Evolutionary conservation across 371 early-diverging fungal genomes (phyloP).

Genomic region (Funneliformis caledonium): DNA sequence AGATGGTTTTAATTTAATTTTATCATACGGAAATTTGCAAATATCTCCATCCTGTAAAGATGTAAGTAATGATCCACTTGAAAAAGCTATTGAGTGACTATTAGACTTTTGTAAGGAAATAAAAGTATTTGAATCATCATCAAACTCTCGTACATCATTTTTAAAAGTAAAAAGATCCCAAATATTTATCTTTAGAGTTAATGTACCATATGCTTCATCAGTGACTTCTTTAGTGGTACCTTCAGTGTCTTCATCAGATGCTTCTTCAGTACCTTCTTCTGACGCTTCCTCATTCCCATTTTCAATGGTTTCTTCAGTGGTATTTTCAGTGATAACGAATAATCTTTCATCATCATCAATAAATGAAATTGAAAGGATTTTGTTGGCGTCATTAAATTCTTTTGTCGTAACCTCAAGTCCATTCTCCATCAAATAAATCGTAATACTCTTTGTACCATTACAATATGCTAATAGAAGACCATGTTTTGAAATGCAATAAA

Average conservation of each 20-base stretch:
- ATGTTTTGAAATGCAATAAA: background rate
- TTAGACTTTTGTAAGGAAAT: background rate
- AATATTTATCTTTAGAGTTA: background rate
- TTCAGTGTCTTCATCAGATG: background rate
- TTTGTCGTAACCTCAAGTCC: background rate
- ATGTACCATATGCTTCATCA: background rate
- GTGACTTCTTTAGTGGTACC: background rate
- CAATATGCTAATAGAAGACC: background rate
- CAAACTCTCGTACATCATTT: background rate
- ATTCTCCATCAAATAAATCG: conserved; percentile 30
- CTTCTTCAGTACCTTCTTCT: background rate
- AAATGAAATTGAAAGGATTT: background rate
- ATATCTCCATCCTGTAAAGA: too few relatives aligned
- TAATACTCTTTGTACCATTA: background rate
- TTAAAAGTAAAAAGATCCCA: background rate
- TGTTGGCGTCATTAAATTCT: background rate
- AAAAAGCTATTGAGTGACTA: background rate
- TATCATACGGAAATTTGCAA: too few relatives aligned
- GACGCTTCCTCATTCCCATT: background rate
- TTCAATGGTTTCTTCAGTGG: background rate
- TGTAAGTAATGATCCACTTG: background rate
- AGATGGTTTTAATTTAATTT: too few relatives aligned
- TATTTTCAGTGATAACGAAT: background rate
- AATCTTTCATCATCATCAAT: conserved; percentile 31
- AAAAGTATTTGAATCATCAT: background rate